Base-by-base conservation (phyloP, 2,329 filamentous ascomycete species). In the Emmonsia crescens region DNA sequence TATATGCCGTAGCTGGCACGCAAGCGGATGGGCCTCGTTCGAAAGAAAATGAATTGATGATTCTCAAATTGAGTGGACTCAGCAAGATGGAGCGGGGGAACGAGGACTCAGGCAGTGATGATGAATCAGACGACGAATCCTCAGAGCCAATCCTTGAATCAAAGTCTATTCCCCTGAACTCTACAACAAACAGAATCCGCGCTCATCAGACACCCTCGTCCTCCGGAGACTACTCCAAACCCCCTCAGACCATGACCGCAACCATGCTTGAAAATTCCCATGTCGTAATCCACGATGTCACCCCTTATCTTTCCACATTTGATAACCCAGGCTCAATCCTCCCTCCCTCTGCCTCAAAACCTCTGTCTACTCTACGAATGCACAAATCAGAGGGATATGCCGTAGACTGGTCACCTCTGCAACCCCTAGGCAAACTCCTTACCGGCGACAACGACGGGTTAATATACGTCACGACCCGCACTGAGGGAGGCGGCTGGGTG, bases 331-430 rank as follows among this genome's bases (percentile, higher is more conserved):
- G 94, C 63, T 88, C 86, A 49, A 80, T 86, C 66, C 84, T 97
- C 66, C 86, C 89, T 6, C 82, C 90, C 1, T 86, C 89, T 70
- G 89, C 96, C 72, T 93, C 91, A 74, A 95, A 95, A 78, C 91
- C 94, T 40, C 77, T 96, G 58, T 89, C 84, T 66, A 96, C 91
- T 2, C 86, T 99, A 68, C 85, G 89, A 68, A 91, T 93, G 68
- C 94, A 99, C 83, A 93, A 92, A 77, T 79, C 86, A 14, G 94
- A 99, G 79, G 94, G 94, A 57, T 99, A 97, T 74, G 94, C 91
- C 0, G 77, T 99, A n/a, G 94, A 96, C 77, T 99, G 94, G 94
- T 96, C 92, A 31, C 89, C 91, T 0, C 74, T 90, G 10, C 82
- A 89, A 54, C 85, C 91, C 0, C 83, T 86, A 55, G 92, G 92